Evolutionary conservation across 2,329 filamentous ascomycete genomes (phyloP).

Genomic region (Arachnomyces sp.): DNA sequence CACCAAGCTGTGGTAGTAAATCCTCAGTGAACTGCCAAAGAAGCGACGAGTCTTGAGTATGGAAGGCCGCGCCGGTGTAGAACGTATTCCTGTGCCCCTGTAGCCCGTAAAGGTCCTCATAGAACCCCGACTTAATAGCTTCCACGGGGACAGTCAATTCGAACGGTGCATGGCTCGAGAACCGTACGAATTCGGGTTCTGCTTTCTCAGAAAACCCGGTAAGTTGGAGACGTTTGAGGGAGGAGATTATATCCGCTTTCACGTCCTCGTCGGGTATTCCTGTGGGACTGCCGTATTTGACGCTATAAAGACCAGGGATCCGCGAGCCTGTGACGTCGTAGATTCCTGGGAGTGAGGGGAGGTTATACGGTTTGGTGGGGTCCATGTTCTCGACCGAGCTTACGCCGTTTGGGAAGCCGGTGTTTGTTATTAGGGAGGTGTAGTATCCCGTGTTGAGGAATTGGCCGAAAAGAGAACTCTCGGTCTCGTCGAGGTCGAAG

Average conservation of each 20-base stretch:
- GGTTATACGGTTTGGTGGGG: constrained; percentile 18
- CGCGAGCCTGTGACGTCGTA: constrained; percentile 19
- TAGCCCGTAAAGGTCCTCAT: constrained; percentile 33
- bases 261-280: constrained; percentile 19
- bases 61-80: constrained; percentile 37
- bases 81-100: constrained; percentile 40
- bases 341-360: constrained; percentile 24
- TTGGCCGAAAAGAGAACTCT: constrained; percentile 30
- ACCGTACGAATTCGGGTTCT: constrained; percentile 26
- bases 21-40: constrained; percentile 17
- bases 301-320: constrained; percentile 12
- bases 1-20: too few relatives aligned
- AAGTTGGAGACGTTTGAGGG: constrained; percentile 14
- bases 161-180: constrained; percentile 31
- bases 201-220: constrained; percentile 3
- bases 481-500: constrained; percentile 29
- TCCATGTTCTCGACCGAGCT: constrained; percentile 20
- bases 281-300: constrained; percentile 14
- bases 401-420: constrained; percentile 24
- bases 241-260: constrained; percentile 20
- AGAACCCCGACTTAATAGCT: constrained; percentile 34
- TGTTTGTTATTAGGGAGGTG: constrained; percentile 30
- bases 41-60: constrained; percentile 14
- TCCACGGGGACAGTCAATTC: constrained; percentile 25
- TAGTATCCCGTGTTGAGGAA: constrained; percentile 34